Evolutionary conservation across 2,329 filamentous ascomycete genomes (phyloP).

Genomic region (Pezicula rhizophila): DNA sequence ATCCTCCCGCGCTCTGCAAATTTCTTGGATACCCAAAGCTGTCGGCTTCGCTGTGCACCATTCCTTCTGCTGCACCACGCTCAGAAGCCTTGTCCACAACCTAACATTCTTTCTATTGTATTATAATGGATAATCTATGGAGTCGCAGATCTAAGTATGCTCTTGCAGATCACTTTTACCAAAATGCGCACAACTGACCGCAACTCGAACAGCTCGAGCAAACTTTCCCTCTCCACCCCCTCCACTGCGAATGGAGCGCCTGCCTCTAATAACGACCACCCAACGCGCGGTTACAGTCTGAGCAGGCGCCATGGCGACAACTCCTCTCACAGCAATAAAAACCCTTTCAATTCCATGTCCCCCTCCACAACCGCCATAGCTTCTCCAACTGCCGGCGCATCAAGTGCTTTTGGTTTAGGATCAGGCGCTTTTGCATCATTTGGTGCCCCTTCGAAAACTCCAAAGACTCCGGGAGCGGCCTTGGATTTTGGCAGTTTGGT

Average conservation of each 20-base stretch:
- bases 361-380: constrained; percentile 63
- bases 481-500: constrained; percentile 67
- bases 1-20: not conserved
- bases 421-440: constrained; percentile 97
- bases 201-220: constrained; percentile 44
- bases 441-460: constrained; percentile 71
- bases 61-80: constrained; percentile 10
- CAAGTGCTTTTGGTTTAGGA: constrained; percentile 87
- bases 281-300: constrained; percentile 56
- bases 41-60: constrained; percentile 7
- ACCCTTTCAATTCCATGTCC: constrained; percentile 72
- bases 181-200: constrained; percentile 16
- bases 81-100: constrained; percentile 10
- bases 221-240: constrained; percentile 80
- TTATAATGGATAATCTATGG: constrained; percentile 48
- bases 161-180: constrained; percentile 3
- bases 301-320: constrained; percentile 70
- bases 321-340: constrained; percentile 67
- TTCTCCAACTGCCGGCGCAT: constrained; percentile 71
- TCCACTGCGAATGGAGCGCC: constrained; percentile 34
- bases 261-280: constrained; percentile 38
- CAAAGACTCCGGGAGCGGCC: constrained; percentile 75
- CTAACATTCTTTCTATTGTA: constrained; percentile 5
- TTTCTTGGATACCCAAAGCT: constrained; percentile 7
- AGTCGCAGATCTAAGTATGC: constrained; percentile 74